Evolutionary conservation across 2,329 filamentous ascomycete species (phyloP), one percentile per base, ranked within the genome.

Genomic region (Acarospora socialis): DNA sequence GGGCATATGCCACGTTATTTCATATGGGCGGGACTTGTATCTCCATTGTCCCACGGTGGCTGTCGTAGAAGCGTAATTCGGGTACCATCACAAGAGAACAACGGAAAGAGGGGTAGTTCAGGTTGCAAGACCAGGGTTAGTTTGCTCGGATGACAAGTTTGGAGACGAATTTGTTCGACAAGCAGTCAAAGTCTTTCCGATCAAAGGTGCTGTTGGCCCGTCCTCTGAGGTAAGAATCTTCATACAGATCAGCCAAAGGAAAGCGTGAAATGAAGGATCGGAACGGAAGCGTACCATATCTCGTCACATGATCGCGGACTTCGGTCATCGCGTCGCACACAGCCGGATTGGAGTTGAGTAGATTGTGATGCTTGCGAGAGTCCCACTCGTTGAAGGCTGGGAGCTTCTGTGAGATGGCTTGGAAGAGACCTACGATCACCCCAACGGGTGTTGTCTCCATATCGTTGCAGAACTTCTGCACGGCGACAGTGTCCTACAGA

Each of bases 381-480:
- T 94, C 84, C 87, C 87, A 95, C 53, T 95, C 87, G 43, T 77
- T 78, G 52, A 95, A 84, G 13, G 82, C 70, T 4, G 87, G 87
- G 25, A 94, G 70, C 63, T 95, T 94, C 60, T 93, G 87, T 2
- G 86, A 94, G 53, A 95, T 95, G 57, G 87, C 87, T 47, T 92
- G 84, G 74, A 95, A 95, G 18, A 95, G 71, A 27, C 87, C 87
- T 42, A 93, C 84, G 49, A 95, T 92, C 47, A 95, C 87, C 47
- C 87, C 87, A 24, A 95, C 86, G 1, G 87, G 87, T 5, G 81
- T 92, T 7, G 80, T 81, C 63, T 95, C 87, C 87, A 95, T 95
- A 52, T 95, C 87, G 36, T 66, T 73, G 65, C 86, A 94, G 67
- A 95, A 95, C 62, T 92, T 93, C 51, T 87, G 75, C 40, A 93